Conservation (phyloP, 805 yeast species). For the Candida parachauliodes region DNA sequence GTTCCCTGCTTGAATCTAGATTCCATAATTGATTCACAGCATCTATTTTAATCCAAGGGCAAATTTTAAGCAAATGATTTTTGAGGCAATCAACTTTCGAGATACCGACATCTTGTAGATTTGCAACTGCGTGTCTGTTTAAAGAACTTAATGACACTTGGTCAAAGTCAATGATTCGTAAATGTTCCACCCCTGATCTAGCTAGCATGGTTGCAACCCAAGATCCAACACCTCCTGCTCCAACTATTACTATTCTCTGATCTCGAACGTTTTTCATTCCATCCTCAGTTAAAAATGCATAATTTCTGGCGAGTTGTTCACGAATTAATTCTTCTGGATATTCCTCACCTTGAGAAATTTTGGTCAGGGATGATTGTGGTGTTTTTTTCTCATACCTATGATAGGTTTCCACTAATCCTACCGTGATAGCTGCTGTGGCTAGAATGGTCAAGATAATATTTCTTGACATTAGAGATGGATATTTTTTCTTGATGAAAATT, state of each 20-base stretch:
- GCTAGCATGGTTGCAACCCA: conserved; percentile 91
- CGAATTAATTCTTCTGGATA: conserved; percentile 67
- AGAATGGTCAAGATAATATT: conserved; percentile 16
- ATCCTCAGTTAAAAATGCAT: conserved; percentile 84
- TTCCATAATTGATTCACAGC: conserved; percentile 77
- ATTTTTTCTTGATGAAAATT: background rate
- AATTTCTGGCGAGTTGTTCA: conserved; percentile 91
- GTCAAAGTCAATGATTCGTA: conserved; percentile 88
- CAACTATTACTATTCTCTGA: conserved; percentile 73
- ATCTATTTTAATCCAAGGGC: conserved; percentile 93
- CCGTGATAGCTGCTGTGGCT: conserved; percentile 31
- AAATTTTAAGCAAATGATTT: conserved; percentile 62
- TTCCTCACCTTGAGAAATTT: conserved; percentile 6
- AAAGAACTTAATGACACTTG: conserved; percentile 91
- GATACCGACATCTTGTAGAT: conserved; percentile 85
- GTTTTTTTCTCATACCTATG: conserved; percentile 21
- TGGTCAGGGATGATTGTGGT: background rate
- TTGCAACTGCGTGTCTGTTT: conserved; percentile 94
- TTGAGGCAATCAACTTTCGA: conserved; percentile 82
- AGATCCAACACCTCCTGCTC: conserved; percentile 99
- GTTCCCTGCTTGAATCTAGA: conserved; percentile 56
- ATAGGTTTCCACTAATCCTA: conserved; percentile 32
- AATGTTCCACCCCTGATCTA: conserved; percentile 80
- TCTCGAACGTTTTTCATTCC: conserved; percentile 73
- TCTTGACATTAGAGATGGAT: conserved; percentile 2